phyloP scores from a whole-genome alignment of 495 filamentous ascomycete species.

The Aspergillus coremiiformis region DNA sequence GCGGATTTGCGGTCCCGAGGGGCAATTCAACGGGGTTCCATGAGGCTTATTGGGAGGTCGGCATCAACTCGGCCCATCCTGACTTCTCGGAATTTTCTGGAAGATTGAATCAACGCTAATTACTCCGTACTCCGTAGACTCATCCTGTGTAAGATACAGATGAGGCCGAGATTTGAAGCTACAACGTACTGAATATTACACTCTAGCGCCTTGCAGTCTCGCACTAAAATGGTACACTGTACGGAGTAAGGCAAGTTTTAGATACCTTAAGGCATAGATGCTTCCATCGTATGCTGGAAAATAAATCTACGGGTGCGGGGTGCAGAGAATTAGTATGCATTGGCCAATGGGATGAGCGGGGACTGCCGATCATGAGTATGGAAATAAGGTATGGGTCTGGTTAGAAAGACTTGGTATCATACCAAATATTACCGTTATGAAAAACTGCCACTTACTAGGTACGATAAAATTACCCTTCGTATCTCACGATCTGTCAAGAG shows the following conservation, averaged over 20 bases:
- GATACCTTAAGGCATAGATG: neutral
- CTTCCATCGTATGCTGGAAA: neutral
- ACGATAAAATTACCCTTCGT: neutral
- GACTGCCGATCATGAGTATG: constrained; percentile 6
- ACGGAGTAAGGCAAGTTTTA: no score
- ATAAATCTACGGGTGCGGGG: constrained; percentile 5
- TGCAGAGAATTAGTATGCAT: constrained; percentile 8
- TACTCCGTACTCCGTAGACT: neutral
- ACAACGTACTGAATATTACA: neutral
- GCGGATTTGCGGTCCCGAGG: constrained; percentile 2
- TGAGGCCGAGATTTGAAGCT: no score
- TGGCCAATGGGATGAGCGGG: constrained; percentile 4
- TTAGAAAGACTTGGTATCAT: neutral
- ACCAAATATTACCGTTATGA: neutral
- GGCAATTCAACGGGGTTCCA: neutral
- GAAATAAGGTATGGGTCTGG: no score
- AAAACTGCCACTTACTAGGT: no score
- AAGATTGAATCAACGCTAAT: neutral
- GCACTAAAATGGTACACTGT: neutral
- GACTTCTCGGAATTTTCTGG: neutral
- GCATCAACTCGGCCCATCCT: neutral
- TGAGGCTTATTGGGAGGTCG: neutral
- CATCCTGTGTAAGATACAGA: neutral
- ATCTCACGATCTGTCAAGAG: neutral
- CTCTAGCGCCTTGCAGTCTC: neutral